phyloP scores from a whole-genome alignment of 768 basidiomycete genomes.

The Lanmaoa rubissima region DNA sequence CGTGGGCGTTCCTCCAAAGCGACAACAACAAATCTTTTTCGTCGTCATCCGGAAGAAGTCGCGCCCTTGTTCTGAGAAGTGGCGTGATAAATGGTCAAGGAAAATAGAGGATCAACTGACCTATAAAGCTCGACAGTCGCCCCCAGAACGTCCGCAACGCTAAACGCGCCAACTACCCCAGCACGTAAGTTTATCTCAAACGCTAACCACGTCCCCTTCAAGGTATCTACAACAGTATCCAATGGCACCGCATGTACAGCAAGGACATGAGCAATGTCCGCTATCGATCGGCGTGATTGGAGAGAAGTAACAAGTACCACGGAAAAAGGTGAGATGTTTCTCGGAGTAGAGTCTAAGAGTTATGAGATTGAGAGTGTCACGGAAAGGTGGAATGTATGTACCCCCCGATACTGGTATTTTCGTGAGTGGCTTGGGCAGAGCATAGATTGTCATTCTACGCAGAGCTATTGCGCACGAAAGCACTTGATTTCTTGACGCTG shows the following conservation, averaged over 20 bases:
- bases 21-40: constrained; percentile 42
- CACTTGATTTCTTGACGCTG: constrained; percentile 56
- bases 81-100: constrained; percentile 4
- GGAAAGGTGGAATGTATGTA: constrained; percentile 3
- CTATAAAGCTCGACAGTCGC: constrained; percentile 40
- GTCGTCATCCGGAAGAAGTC: constrained; percentile 23
- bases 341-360: constrained; percentile 32
- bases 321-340: constrained; percentile 19
- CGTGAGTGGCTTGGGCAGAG: constrained; percentile 39
- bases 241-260: constrained; percentile 41
- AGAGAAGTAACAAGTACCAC: constrained; percentile 40
- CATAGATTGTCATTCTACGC: constrained; percentile 41
- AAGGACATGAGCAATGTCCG: constrained; percentile 60
- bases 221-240: constrained; percentile 42
- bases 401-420: constrained; percentile 15
- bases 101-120: constrained; percentile 15
- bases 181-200: constrained; percentile 44
- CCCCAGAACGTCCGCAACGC: constrained; percentile 48
- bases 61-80: constrained; percentile 33
- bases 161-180: constrained; percentile 40
- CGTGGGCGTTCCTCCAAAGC: constrained; percentile 62
- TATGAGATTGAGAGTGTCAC: constrained; percentile 13
- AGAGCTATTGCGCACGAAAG: constrained; percentile 56
- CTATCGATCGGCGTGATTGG: constrained; percentile 48
- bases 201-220: constrained; percentile 46